Evolutionary conservation across 1,284 basidiomycete genomes (phyloP).

Genomic region (Wallemia hederae): DNA sequence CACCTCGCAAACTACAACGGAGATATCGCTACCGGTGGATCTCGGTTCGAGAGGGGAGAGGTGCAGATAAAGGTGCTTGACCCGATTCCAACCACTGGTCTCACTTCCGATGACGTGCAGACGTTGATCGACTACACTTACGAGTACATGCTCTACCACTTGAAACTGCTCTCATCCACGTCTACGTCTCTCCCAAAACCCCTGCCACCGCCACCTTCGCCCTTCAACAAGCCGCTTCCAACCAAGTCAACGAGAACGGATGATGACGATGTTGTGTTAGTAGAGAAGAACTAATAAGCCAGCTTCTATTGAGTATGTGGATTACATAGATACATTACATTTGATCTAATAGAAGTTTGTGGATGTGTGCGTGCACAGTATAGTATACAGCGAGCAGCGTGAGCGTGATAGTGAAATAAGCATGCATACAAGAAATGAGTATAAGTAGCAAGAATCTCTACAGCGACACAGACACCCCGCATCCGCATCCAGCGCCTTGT

Average conservation of each 20-base stretch:
- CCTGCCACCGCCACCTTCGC: neutral
- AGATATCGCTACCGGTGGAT: constrained; percentile 29
- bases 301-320: too few species aligned
- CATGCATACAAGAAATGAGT: too few species aligned
- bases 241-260: neutral
- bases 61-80: constrained; percentile 56
- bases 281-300: neutral
- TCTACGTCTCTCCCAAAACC: constrained; percentile 1
- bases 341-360: too few species aligned
- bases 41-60: constrained; percentile 43
- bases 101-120: constrained; percentile 33
- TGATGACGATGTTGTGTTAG: neutral
- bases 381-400: too few species aligned
- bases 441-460: too few species aligned
- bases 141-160: constrained; percentile 35
- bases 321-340: too few species aligned
- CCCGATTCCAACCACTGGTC: constrained; percentile 37
- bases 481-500: constrained; percentile 58
- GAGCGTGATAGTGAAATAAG: neutral
- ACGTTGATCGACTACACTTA: constrained; percentile 32
- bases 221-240: neutral
- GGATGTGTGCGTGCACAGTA: too few species aligned
- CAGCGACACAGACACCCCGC: constrained; percentile 26
- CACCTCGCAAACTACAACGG: constrained; percentile 18
- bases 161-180: constrained; percentile 30